A percentile compares a stretch with the other conserved stretches of the same genome.
Conservation (phyloP, 1,284 basidiomycete species). For the Heimioporus retisporus region DNA sequence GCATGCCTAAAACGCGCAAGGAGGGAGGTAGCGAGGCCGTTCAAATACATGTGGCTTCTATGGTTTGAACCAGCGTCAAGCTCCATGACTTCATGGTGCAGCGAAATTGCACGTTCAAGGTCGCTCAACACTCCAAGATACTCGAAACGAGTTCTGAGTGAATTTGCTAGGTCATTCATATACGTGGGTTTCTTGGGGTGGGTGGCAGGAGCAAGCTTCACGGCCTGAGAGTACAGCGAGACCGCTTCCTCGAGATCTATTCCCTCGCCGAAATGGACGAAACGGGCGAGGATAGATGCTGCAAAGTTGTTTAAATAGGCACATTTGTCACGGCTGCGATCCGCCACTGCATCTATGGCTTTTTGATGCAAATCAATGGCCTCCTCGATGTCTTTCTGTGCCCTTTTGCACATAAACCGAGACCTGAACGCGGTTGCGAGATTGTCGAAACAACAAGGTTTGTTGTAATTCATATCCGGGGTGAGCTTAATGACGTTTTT, state of each 20-base stretch:
- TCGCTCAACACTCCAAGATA: background rate
- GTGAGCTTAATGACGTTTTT: background rate
- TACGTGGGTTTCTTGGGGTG: background rate
- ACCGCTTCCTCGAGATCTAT: background rate
- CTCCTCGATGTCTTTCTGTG: background rate
- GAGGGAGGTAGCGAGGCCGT: background rate
- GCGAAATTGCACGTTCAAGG: background rate
- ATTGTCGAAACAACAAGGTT: background rate
- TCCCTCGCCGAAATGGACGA: background rate
- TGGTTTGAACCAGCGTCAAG: background rate
- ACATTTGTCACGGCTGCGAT: background rate
- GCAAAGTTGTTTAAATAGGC: background rate
- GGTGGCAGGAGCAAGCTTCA: background rate
- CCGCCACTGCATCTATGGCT: background rate
- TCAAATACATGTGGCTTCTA: background rate
- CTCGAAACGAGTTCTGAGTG: background rate
- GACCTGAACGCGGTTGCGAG: background rate
- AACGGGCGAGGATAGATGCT: background rate
- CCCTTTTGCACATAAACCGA: background rate
- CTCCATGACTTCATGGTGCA: background rate
- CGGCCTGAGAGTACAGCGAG: background rate
- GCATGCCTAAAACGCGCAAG: background rate
- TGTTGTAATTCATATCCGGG: background rate
- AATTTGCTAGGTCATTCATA: background rate
- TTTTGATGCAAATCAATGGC: background rate